Base-by-base conservation (phyloP, 2,329 filamentous ascomycete species). In the Akanthomyces dipterigenus region DNA sequence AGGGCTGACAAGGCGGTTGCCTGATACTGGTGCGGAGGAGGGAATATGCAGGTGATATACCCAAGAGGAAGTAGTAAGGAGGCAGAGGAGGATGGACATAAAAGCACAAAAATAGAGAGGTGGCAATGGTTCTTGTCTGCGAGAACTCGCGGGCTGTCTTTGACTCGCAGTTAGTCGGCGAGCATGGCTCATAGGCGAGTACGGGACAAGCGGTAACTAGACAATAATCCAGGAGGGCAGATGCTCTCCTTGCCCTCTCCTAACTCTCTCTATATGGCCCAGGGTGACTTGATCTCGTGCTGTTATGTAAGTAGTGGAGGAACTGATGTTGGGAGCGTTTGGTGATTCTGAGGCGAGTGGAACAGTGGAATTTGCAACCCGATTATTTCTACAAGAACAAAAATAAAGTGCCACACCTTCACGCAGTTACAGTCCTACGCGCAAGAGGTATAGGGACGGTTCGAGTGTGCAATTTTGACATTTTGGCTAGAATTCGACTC, bases 21-120 rank as follows among this genome's bases (percentile, higher is more conserved):
- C 55, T 45, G 20, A 54, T 60, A 22, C 40, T 62, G 56, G 24
- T 56, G 62, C 60, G 63, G 28, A 51, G 63, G 31, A 53, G 63
- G 31, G 31, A 62, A 58, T 51, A 54, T 54, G 48, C 57, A 31
- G 53, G 63, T 55, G 63, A 63, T 58, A 63, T 56, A 64, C 64
- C 63, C 62, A 48, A 59, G 61, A 55, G 62, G 60, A 59, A 59
- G 64, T 62, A 59, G 48, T n/a, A 55, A 63, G 63, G 53, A 62
- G 40, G 36, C 62, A 60, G 66, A 63, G 51, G 64, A 63, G 60
- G 64, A 64, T 18, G 22, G 65, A 45, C 61, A 67, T 64, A 69
- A 69, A 69, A 66, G 70, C 63, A 68, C 67, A 61, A 62, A 64
- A 67, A 67, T 67, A 65, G 66, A 65, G 65, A 65, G 56, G 48